Conservation (phyloP, 768 basidiomycete genomes). For the Pulveroboletus sp. region DNA sequence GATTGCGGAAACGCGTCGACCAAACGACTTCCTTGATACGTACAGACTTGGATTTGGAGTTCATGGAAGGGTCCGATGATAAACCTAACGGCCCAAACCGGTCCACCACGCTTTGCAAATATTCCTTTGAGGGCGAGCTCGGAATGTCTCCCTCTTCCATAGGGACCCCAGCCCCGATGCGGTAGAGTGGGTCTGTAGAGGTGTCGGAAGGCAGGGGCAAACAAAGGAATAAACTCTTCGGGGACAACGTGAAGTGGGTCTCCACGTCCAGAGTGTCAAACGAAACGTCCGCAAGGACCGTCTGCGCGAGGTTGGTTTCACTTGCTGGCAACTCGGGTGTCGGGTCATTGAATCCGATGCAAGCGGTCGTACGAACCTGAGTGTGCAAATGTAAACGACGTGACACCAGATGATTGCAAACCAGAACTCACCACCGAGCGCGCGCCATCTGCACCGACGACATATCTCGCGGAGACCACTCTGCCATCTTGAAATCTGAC, state of each 20-base stretch:
- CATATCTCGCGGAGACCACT: no score
- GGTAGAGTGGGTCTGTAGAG: conserved; percentile 25
- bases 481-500: no score
- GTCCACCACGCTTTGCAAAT: conserved; percentile 42
- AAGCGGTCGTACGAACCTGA: conserved; percentile 42
- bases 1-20: conserved; percentile 46
- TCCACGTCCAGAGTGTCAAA: no score
- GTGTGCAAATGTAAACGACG: neutral
- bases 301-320: no score
- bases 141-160: conserved; percentile 24
- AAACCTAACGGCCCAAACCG: conserved; percentile 2
- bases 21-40: conserved; percentile 33
- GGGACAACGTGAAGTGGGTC: neutral
- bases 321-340: conserved; percentile 1
- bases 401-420: neutral
- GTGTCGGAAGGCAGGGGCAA: conserved; percentile 6
- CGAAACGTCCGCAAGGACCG: no score
- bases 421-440: conserved; percentile 26
- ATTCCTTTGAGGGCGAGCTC: conserved; percentile 36
- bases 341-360: conserved; percentile 44
- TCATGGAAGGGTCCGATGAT: no score
- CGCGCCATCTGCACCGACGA: no score
- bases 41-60: no score
- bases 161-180: conserved; percentile 41
- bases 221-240: conserved; percentile 13